Conservation (phyloP, 2,329 filamentous ascomycete genomes). For the Stagonosporopsis chrysanthemi region DNA sequence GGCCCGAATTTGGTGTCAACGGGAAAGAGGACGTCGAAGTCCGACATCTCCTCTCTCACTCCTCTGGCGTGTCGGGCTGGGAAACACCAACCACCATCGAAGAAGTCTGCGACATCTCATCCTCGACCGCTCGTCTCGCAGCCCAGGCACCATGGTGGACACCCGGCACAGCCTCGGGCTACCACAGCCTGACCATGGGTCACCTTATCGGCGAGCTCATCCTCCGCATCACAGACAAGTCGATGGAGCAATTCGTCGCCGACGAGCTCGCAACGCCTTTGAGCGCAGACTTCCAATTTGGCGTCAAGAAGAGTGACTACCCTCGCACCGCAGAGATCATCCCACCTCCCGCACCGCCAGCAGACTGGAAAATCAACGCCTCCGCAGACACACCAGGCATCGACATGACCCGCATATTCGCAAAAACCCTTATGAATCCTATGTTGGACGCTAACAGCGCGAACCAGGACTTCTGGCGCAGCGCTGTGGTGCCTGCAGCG, state of each 20-base stretch:
- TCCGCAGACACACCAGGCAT: background rate
- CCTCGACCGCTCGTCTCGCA: conserved; percentile 19
- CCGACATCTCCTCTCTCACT: conserved; percentile 25
- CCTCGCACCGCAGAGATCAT: conserved; percentile 21
- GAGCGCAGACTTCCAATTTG: conserved; percentile 31
- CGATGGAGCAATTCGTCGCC: conserved; percentile 16
- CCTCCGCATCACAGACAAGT: conserved; percentile 15
- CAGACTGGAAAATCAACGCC: background rate
- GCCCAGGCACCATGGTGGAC: conserved; percentile 28
- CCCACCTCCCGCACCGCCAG: conserved; percentile 14
- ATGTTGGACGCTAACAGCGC: conserved; percentile 14
- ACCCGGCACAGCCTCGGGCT: conserved; percentile 26
- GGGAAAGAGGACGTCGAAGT: conserved; percentile 26
- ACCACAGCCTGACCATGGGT: conserved; percentile 26
- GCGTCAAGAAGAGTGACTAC: conserved; percentile 16
- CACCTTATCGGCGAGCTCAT: conserved; percentile 24
- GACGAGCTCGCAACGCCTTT: conserved; percentile 74
- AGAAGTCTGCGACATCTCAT: conserved; percentile 16
- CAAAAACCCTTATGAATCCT: conserved; percentile 20
- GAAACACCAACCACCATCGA: conserved; percentile 7
- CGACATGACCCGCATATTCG: background rate
- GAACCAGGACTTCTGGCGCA: conserved; percentile 8
- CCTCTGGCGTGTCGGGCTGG: conserved; percentile 27
- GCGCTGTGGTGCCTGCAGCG: conserved; percentile 8
- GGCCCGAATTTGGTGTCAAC: conserved; percentile 30